Evolutionary conservation across 306 rosid genomes (phyloP).

Genomic region (Sindora glabra): DNA sequence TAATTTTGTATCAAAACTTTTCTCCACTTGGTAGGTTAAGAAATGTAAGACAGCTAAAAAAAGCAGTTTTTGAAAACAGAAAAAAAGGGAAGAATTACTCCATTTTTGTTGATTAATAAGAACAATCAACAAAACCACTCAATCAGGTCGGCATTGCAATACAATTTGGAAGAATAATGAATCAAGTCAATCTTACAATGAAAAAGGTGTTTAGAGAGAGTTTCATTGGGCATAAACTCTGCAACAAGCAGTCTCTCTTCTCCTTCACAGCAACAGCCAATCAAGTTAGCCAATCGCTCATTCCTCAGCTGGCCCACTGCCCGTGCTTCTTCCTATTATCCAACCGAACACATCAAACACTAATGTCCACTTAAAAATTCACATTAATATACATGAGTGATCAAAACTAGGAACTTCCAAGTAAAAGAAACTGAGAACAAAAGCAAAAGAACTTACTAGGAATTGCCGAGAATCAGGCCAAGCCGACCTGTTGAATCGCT

Average conservation of each 20-base stretch:
- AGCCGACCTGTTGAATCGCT: slow-evolving; percentile 88
- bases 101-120: too few relatives aligned
- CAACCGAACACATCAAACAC: slow-evolving; percentile 15
- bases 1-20: background rate
- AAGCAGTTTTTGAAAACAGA: background rate
- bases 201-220: slow-evolving; percentile 94
- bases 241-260: slow-evolving; percentile 88
- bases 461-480: slow-evolving; percentile 99
- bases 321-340: slow-evolving; percentile 75
- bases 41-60: background rate
- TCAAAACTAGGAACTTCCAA: background rate
- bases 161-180: background rate
- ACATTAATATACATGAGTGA: background rate
- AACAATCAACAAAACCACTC: background rate
- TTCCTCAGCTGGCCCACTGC: slow-evolving; percentile 77
- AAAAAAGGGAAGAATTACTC: too few relatives aligned
- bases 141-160: too few relatives aligned
- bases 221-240: slow-evolving; percentile 95
- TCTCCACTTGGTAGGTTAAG: too few relatives aligned
- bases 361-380: background rate
- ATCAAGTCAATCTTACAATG: slow-evolving; percentile 48
- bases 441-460: slow-evolving; percentile 48
- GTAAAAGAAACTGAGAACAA: background rate
- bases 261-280: slow-evolving; percentile 91
- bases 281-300: slow-evolving; percentile 76